phyloP scores from a whole-genome alignment of 768 basidiomycete genomes.

The Hericium alpestre region DNA sequence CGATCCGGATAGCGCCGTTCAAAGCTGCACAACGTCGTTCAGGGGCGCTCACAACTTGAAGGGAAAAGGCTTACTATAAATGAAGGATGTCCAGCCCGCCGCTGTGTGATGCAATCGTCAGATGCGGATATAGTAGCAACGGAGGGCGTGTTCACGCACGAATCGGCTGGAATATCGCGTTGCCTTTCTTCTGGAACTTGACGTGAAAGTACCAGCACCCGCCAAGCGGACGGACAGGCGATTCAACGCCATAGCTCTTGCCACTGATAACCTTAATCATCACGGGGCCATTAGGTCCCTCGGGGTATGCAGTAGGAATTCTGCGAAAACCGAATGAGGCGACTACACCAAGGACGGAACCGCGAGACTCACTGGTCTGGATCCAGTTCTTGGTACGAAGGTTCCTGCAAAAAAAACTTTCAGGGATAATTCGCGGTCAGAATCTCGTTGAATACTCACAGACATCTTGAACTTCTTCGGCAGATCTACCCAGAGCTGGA shows the following conservation, averaged over 20 bases:
- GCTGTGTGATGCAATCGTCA: slow-evolving; percentile 28
- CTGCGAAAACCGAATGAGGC: slow-evolving; percentile 22
- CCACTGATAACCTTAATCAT: slow-evolving; percentile 84
- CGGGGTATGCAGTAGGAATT: slow-evolving; percentile 65
- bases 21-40: slow-evolving; percentile 32
- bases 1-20: slow-evolving; percentile 58
- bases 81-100: slow-evolving; percentile 81
- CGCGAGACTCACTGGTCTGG: slow-evolving; percentile 37
- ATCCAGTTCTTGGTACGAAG: slow-evolving; percentile 74
- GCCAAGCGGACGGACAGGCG: slow-evolving; percentile 82
- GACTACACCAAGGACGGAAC: background rate
- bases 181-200: slow-evolving; percentile 49
- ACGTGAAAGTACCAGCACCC: slow-evolving; percentile 92
- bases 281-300: slow-evolving; percentile 49
- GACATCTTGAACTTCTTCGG: slow-evolving; percentile 79
- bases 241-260: slow-evolving; percentile 74
- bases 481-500: slow-evolving; percentile 84
- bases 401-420: slow-evolving; percentile 31
- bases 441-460: slow-evolving; percentile 23
- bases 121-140: background rate
- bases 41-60: background rate
- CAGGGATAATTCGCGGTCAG: slow-evolving; percentile 3
- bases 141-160: slow-evolving; percentile 31
- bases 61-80: slow-evolving; percentile 44
- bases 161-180: slow-evolving; percentile 67